A percentile compares a stretch with the other conserved stretches of the same genome.
These are phyloP conservation scores for Yamadazyma triangularis DNA, from an alignment of 1,139 yeast genomes.

Conservation along the genomic window DNA sequence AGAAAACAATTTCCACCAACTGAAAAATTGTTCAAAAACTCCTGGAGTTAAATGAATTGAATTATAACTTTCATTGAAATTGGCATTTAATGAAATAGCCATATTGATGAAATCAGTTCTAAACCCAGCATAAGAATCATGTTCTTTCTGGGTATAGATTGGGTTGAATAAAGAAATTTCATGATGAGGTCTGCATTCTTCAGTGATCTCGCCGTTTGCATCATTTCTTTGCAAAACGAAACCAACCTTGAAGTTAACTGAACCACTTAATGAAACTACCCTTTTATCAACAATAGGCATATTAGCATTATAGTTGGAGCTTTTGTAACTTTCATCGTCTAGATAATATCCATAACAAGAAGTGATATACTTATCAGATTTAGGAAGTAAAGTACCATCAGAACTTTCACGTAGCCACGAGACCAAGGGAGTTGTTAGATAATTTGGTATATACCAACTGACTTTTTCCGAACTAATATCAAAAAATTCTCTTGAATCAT, in stretches of 20 bases:
- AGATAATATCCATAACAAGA: constrained; percentile 53
- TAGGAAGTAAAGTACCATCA: constrained; percentile 41
- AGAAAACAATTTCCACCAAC: constrained; percentile 44
- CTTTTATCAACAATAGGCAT: constrained; percentile 35
- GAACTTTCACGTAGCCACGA: constrained; percentile 56
- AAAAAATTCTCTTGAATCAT: constrained; percentile 35
- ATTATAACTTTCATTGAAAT: constrained; percentile 34
- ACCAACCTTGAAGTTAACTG: constrained; percentile 55
- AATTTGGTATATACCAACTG: constrained; percentile 55
- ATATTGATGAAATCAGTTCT: constrained; percentile 41
- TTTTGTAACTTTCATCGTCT: constrained; percentile 16
- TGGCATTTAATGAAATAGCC: constrained; percentile 54
- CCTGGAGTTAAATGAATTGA: constrained; percentile 40
- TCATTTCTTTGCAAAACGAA: constrained; percentile 51
- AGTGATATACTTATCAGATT: constrained; percentile 36
- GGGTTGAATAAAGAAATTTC: constrained; percentile 65
- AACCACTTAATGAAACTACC: constrained; percentile 57
- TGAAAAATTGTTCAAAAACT: constrained; percentile 35
- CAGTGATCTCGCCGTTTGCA: constrained; percentile 36
- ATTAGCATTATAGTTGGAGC: constrained; percentile 1
- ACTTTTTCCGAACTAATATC: constrained; percentile 34
- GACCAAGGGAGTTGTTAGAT: constrained; percentile 51
- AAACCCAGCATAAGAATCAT: constrained; percentile 39
- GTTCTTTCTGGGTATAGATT: constrained; percentile 38
- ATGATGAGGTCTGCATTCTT: constrained; percentile 65